Evolutionary conservation across 83 land plant species (phyloP).

Genomic region (Diphasiastrum complanatum): DNA sequence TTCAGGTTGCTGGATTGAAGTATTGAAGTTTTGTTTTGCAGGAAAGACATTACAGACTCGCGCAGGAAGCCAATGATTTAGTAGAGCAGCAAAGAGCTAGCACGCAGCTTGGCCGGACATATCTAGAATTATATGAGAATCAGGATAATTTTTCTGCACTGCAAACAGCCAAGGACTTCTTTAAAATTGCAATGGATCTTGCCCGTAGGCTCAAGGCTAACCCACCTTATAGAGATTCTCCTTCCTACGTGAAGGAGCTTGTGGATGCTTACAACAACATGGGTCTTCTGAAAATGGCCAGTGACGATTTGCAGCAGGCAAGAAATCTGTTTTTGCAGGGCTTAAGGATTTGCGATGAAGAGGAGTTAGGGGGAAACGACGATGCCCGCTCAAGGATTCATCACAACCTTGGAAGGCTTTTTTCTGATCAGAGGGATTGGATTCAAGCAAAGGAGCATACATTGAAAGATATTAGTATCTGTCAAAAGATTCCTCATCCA

Average conservation of each 20-base stretch:
- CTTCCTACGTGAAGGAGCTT: constrained; percentile 66
- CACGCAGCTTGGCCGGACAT: constrained; percentile 97
- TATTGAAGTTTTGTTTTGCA: constrained; percentile 22
- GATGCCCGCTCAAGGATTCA: constrained; percentile 85
- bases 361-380: constrained; percentile 75
- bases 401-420: constrained; percentile 87
- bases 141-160: constrained; percentile 46
- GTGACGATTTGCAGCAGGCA: constrained; percentile 70
- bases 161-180: constrained; percentile 64
- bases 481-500: constrained; percentile 63
- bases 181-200: constrained; percentile 59
- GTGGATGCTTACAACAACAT: constrained; percentile 94
- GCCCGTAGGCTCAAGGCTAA: constrained; percentile 56
- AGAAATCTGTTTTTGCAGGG: constrained; percentile 52
- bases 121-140: constrained; percentile 61
- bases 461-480: constrained; percentile 69
- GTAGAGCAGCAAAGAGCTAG: constrained; percentile 92
- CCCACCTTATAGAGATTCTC: constrained; percentile 29
- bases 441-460: constrained; percentile 60
- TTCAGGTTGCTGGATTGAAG: background rate
- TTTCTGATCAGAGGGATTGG: constrained; percentile 63
- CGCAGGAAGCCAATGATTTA: constrained; percentile 55
- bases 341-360: constrained; percentile 71
- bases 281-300: constrained; percentile 79
- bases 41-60: constrained; percentile 77